Base-by-base conservation (phyloP, 2,329 filamentous ascomycete genomes). In the Apiospora kogelbergensis region DNA sequence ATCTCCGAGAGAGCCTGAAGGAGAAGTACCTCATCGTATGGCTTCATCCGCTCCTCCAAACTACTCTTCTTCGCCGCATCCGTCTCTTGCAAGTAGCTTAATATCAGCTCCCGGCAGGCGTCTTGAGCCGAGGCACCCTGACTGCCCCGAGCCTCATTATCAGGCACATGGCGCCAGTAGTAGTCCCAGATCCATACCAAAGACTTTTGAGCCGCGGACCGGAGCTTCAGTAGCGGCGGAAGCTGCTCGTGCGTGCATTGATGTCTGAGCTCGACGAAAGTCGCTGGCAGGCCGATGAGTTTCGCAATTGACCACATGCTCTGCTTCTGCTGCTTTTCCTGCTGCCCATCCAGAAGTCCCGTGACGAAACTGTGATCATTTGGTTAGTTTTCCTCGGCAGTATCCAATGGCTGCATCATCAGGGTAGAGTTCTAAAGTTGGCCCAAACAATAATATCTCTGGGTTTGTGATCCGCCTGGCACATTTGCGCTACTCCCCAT, bases 241-340 rank as follows among this genome's bases (percentile, higher is more conserved):
- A 97, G 83, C 77, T 94, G 92, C 79, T 97, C 93, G 79, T 98
- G 95, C 48, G 94, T 97, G 57, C 93, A 93, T 81, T 97, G 93
- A 79, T 98, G 95, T 63, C 95, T 89, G 69, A 97, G 84, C 83
- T 97, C 94, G 67, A 98, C 94, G 79, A 97, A 97, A 0, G 91
- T 91, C 0, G 91, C 89, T 0, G 92, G 91, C 69, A 94, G 81
- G 0, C 88, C 89, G 69, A 93, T 88, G 46, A 85, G 88, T 78
- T 88, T 90, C 70, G 91, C 91, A 30, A 91, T 84, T 53, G 87
- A 85, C 79, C 92, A 91, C 92, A 94, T 94, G 80, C 86, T 91
- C 82, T 86, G 86, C 82, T 89, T 93, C 78, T 83, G 86, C 76
- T 83, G 86, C 77, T 88, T 90, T 80, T 90, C 87, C 79, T 91